phyloP scores from a whole-genome alignment of 2,329 filamentous ascomycete species.

The Pseudogymnoascus pannorum region DNA sequence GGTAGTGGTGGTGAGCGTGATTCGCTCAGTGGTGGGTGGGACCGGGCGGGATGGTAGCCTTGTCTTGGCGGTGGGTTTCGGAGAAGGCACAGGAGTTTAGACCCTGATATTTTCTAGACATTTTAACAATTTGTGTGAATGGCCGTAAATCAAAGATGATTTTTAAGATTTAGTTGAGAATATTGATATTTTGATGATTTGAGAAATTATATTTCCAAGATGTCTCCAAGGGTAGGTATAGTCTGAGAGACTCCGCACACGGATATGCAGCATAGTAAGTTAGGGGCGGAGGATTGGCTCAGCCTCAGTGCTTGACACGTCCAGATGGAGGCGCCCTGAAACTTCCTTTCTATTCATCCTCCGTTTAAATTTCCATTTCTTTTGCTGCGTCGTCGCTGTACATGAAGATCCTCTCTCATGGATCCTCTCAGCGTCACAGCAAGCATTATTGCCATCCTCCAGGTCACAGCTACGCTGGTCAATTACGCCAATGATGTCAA shows the following conservation, averaged over 20 bases:
- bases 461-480: not conserved
- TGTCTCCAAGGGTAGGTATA: not conserved
- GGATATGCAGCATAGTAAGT: not conserved
- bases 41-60: not conserved
- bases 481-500: conserved; percentile 3
- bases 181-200: not conserved
- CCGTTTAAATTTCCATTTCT: not conserved
- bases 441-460: conserved; percentile 6
- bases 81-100: not conserved
- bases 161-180: not conserved
- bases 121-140: not conserved
- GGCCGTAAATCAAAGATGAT: not conserved
- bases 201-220: not conserved
- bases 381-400: not conserved
- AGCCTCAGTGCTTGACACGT: not conserved
- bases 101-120: not conserved
- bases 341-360: not conserved
- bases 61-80: not conserved
- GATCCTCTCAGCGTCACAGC: conserved; percentile 6
- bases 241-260: not conserved
- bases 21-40: not conserved
- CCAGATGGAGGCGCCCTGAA: not conserved
- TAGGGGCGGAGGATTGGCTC: not conserved
- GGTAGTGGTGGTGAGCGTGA: not conserved
- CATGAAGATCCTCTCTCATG: not conserved